These are phyloP conservation scores for Hypomontagnella submonticulosa DNA, from an alignment of 495 filamentous ascomycete species.

Conservation along the genomic window DNA sequence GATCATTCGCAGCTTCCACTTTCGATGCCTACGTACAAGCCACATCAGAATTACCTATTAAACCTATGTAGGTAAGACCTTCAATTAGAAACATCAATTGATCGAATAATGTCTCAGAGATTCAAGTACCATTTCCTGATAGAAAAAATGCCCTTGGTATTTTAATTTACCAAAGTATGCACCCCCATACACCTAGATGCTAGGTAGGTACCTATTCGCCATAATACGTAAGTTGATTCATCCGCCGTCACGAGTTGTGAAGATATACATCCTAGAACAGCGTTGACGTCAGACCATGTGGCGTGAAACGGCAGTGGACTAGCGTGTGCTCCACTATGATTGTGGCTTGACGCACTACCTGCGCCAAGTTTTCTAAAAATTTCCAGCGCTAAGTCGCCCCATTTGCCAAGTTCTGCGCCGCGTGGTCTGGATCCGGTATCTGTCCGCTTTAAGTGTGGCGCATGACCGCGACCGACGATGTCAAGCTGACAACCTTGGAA, in stretches of 20 bases:
- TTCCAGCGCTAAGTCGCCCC: slow-evolving; percentile 4
- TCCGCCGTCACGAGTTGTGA: slow-evolving; percentile 14
- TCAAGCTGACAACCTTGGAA: too few species aligned
- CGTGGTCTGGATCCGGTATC: slow-evolving; percentile 2
- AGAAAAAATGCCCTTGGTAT: too few species aligned
- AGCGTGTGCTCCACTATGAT: slow-evolving; percentile 7
- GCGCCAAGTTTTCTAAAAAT: slow-evolving; percentile 21
- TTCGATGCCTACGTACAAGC: too few species aligned
- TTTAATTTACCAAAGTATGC: too few species aligned
- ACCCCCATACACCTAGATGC: background rate
- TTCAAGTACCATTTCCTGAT: too few species aligned
- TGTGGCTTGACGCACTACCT: slow-evolving; percentile 35
- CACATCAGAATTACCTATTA: too few species aligned
- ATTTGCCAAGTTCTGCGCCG: slow-evolving; percentile 24
- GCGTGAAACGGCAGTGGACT: slow-evolving; percentile 22
- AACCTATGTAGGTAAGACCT: too few species aligned
- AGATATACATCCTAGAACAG: slow-evolving; percentile 3
- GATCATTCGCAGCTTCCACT: too few species aligned
- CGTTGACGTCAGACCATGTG: slow-evolving; percentile 40
- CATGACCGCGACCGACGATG: slow-evolving; percentile 10
- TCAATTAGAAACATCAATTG: too few species aligned
- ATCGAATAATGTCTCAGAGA: too few species aligned
- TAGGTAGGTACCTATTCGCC: slow-evolving; percentile 9
- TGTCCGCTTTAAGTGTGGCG: slow-evolving; percentile 10
- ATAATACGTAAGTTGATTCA: too few species aligned